phyloP scores from a whole-genome alignment of 129 eudicot species.

The Lactuca sativa region DNA sequence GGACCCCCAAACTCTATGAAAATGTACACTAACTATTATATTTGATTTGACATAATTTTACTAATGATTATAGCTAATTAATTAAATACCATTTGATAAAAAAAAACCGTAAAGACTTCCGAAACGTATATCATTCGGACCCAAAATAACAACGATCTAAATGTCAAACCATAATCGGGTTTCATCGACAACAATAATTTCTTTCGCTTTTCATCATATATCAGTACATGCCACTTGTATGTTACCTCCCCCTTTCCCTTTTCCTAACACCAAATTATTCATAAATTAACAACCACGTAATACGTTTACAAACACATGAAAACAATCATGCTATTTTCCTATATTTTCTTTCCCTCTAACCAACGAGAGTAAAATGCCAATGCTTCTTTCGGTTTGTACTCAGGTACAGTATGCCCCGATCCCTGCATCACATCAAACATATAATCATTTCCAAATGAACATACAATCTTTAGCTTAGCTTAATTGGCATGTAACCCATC shows the following conservation, averaged over 20 bases:
- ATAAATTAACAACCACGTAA: conserved; percentile 3
- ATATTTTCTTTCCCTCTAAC: conserved; percentile 65
- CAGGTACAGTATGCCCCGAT: conserved; percentile 89
- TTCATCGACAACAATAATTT: background rate
- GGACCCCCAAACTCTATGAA: background rate
- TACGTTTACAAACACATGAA: background rate
- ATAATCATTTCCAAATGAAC: background rate
- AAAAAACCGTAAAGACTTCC: background rate
- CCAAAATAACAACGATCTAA: conserved; percentile 3
- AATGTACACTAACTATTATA: background rate
- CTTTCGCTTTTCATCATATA: conserved; percentile 1
- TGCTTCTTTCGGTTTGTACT: conserved; percentile 87
- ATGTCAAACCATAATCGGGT: background rate
- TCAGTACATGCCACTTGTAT: conserved; percentile 6
- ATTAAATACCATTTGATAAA: background rate
- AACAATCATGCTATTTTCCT: conserved; percentile 8
- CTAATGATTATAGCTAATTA: background rate
- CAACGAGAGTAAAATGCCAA: conserved; percentile 66
- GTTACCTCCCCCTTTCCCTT: conserved; percentile 13
- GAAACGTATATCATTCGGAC: background rate
- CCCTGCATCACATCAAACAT: conserved; percentile 49
- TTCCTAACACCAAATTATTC: conserved; percentile 23
- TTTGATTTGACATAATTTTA: background rate
- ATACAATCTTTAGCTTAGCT: background rate
- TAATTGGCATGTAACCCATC: background rate